phyloP scores from a whole-genome alignment of 164 flowering plant genomes.

The Stephania japonica region DNA sequence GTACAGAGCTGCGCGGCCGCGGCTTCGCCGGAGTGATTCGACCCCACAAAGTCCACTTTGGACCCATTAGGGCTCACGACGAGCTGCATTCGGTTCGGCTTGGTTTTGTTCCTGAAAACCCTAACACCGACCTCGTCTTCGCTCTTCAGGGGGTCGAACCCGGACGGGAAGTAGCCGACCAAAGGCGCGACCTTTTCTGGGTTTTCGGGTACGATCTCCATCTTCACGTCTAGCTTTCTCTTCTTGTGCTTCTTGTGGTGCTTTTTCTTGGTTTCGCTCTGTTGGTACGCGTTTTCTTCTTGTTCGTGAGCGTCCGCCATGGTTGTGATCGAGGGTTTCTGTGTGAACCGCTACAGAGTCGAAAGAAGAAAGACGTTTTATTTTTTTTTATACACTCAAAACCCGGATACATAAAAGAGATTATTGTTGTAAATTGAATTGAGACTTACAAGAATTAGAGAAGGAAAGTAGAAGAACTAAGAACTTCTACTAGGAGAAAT shows the following conservation, averaged over 20 bases:
- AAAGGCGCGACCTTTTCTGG: constrained; percentile 36
- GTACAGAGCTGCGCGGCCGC: constrained; percentile 42
- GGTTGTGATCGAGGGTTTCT: no score
- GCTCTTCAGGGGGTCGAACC: constrained; percentile 24
- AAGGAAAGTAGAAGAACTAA: no score
- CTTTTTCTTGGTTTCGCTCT: background rate
- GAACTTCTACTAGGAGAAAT: no score
- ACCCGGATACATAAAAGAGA: no score
- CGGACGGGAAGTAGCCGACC: constrained; percentile 53
- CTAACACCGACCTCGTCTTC: constrained; percentile 15
- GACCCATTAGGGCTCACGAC: constrained; percentile 52
- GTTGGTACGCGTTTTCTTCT: background rate
- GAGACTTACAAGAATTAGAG: no score
- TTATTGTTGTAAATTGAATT: no score
- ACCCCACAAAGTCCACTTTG: constrained; percentile 60
- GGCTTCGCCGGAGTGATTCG: constrained; percentile 64
- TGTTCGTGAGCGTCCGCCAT: background rate
- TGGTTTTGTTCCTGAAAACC: constrained; percentile 25
- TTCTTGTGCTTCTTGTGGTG: constrained; percentile 16
- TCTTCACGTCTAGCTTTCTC: constrained; percentile 17
- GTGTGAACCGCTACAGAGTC: no score
- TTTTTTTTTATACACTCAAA: no score
- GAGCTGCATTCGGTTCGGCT: constrained; percentile 39
- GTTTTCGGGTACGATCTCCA: constrained; percentile 23
- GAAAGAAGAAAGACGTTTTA: no score